These are phyloP conservation scores for Aulographum hederae DNA, from an alignment of 2,329 filamentous ascomycete species.

Conservation along the genomic window DNA sequence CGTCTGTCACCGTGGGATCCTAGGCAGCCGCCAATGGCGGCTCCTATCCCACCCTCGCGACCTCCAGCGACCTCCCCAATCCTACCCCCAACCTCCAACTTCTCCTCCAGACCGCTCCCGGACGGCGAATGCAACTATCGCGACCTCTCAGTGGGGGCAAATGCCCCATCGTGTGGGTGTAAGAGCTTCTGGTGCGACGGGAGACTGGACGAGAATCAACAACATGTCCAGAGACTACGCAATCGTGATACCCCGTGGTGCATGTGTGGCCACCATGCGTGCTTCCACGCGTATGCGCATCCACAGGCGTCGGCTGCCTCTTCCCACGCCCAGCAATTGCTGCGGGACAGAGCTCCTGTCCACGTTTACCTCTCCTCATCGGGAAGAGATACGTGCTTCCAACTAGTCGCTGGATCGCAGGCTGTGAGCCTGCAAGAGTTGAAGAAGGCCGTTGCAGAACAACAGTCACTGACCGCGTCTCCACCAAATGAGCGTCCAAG, in stretches of 20 bases:
- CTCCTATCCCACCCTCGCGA: too few relatives aligned
- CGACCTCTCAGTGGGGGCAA: constrained; percentile 24
- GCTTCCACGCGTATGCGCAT: constrained; percentile 29
- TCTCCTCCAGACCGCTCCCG: constrained; percentile 18
- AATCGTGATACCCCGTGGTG: constrained; percentile 22
- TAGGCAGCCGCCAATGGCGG: too few relatives aligned
- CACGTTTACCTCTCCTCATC: constrained; percentile 3
- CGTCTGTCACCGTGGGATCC: too few relatives aligned
- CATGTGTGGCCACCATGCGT: constrained; percentile 38
- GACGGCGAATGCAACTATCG: constrained; percentile 33
- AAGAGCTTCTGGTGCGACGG: constrained; percentile 29
- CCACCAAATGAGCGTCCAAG: background rate
- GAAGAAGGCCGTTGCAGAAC: background rate
- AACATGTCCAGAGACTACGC: background rate
- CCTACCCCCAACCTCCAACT: background rate
- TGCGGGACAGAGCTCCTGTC: constrained; percentile 1
- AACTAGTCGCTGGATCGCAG: constrained; percentile 2
- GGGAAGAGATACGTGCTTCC: constrained; percentile 1
- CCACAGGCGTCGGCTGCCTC: constrained; percentile 6
- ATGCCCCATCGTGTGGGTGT: constrained; percentile 30
- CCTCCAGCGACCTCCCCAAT: too few relatives aligned
- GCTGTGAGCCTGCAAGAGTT: constrained; percentile 1
- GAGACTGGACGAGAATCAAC: background rate
- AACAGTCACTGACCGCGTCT: background rate
- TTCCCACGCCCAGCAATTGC: background rate